phyloP scores from a whole-genome alignment of 208 protist species.

The Crithidia thermophila region DNA sequence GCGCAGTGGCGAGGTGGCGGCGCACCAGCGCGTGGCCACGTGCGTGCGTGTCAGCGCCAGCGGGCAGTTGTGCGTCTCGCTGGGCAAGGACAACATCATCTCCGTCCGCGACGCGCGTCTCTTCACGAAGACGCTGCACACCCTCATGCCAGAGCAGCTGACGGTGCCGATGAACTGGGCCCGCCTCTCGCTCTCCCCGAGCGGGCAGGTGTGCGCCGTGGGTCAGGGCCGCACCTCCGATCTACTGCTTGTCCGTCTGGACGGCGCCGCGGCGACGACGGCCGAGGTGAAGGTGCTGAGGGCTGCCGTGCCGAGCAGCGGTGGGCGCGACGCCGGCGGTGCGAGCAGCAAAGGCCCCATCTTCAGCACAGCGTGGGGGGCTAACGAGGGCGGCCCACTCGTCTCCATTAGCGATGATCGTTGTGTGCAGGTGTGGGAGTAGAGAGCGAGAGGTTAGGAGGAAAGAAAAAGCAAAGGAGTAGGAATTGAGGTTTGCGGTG shows the following conservation, averaged over 20 bases:
- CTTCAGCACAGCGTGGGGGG: constrained; percentile 44
- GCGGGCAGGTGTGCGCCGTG: constrained; percentile 48
- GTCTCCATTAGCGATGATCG: constrained; percentile 35
- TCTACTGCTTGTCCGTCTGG: constrained; percentile 21
- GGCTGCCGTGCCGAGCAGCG: constrained; percentile 4
- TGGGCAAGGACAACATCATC: constrained; percentile 61
- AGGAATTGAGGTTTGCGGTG: not conserved
- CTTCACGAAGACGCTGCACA: constrained; percentile 39
- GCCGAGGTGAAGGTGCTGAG: constrained; percentile 21
- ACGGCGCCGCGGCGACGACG: not conserved
- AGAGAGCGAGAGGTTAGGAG: not conserved
- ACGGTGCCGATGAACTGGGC: constrained; percentile 57
- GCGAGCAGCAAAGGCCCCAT: constrained; percentile 29
- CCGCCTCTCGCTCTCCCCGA: constrained; percentile 48
- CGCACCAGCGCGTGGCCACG: constrained; percentile 54
- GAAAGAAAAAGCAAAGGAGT: not conserved
- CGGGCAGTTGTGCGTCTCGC: constrained; percentile 53
- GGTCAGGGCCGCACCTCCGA: constrained; percentile 39
- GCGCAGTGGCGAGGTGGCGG: constrained; percentile 33
- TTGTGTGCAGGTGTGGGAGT: constrained; percentile 37
- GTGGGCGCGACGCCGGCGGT: not conserved
- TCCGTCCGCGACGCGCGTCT: constrained; percentile 68
- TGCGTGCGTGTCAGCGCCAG: constrained; percentile 55
- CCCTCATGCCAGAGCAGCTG: constrained; percentile 36
- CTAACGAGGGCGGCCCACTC: constrained; percentile 25